Percentiles rank a stretch among this genome's conserved stretches.
Conservation (phyloP, 2,329 filamentous ascomycete species). For the Fusarium sp. region DNA sequence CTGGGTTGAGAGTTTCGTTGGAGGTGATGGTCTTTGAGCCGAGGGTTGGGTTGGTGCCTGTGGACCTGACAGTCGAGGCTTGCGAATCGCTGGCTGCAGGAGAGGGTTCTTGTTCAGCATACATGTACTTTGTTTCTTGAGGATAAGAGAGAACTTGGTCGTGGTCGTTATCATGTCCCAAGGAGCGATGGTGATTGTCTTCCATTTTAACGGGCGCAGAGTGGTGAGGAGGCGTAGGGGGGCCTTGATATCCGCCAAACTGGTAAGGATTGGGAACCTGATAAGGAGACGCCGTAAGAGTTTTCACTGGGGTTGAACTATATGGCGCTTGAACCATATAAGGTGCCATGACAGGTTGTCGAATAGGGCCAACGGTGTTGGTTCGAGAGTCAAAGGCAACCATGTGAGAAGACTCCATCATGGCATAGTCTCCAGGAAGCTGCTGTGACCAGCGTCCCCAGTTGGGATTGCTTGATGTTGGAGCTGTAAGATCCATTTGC, state of each 20-base stretch:
- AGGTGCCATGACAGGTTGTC: constrained; percentile 57
- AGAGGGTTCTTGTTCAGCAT: constrained; percentile 50
- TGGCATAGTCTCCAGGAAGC: constrained; percentile 58
- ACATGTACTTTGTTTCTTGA: constrained; percentile 44
- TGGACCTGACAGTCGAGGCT: constrained; percentile 41
- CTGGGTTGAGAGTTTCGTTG: constrained; percentile 59
- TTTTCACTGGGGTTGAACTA: constrained; percentile 55
- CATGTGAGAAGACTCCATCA: constrained; percentile 60
- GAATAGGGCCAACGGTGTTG: constrained; percentile 52
- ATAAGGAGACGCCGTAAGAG: constrained; percentile 57
- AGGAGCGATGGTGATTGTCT: constrained; percentile 47
- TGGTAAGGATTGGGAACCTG: constrained; percentile 56
- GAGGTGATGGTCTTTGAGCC: constrained; percentile 56
- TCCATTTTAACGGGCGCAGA: constrained; percentile 50
- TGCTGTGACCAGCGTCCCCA: constrained; percentile 69
- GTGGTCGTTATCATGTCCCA: constrained; percentile 39
- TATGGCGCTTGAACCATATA: constrained; percentile 61
- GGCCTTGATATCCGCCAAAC: constrained; percentile 57
- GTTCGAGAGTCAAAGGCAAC: constrained; percentile 62
- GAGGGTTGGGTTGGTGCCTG: constrained; percentile 43
- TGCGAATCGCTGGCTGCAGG: constrained; percentile 50
- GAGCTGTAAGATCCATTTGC: constrained; percentile 51
- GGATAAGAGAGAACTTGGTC: constrained; percentile 40
- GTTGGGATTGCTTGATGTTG: constrained; percentile 56
- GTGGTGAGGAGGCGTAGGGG: constrained; percentile 48